phyloP scores from a whole-genome alignment of 345 rosid species.

The Arabidopsis thaliana region TAIR10.1 NC_003074.8:18840501-18841000 shows the following conservation, averaged over 20 bases:
- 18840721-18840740: conserved; percentile 26
- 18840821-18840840: conserved; percentile 44
- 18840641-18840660: not conserved
- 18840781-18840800: conserved; percentile 10
- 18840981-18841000: conserved; percentile 79
- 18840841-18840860: conserved; percentile 13
- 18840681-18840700: not conserved
- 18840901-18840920: conserved; percentile 7
- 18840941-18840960: conserved; percentile 72
- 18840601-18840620: conserved; percentile 36
- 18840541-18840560: conserved; percentile 40
- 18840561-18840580: conserved; percentile 41
- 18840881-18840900: not conserved
- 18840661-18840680: not conserved
- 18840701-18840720: conserved; percentile 43
- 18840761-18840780: conserved; percentile 44
- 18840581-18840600: conserved; percentile 22
- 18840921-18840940: not conserved
- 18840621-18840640: conserved; percentile 6
- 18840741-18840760: conserved; percentile 49
- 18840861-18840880: conserved; percentile 24
- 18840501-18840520: not conserved
- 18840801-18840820: conserved; percentile 38
- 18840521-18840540: conserved; percentile 19
- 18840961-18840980: conserved; percentile 88